Percentiles rank a stretch among this genome's conserved stretches.
These are phyloP conservation scores for Aspergillus hancockii DNA, from an alignment of 495 filamentous ascomycete species.

Conservation along the genomic window DNA sequence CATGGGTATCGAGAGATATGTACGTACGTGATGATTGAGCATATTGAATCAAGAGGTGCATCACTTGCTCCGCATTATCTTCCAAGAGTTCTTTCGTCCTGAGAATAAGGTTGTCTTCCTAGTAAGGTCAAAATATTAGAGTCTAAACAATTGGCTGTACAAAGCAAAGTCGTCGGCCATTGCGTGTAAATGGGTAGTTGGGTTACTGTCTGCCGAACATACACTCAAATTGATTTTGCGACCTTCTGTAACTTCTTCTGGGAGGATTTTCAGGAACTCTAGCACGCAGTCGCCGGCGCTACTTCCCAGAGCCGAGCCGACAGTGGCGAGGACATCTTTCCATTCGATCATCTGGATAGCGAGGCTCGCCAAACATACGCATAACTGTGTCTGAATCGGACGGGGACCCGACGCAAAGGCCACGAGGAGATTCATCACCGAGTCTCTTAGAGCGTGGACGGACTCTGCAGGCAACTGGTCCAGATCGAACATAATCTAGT, in stretches of 20 bases:
- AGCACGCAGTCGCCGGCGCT: constrained; percentile 80
- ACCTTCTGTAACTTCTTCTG: constrained; percentile 98
- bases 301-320: constrained; percentile 77
- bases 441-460: constrained; percentile 74
- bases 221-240: constrained; percentile 98
- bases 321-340: constrained; percentile 86
- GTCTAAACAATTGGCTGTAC: constrained; percentile 29
- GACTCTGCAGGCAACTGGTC: constrained; percentile 80
- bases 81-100: constrained; percentile 86
- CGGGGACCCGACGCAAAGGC: constrained; percentile 79
- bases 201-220: constrained; percentile 62
- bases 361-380: constrained; percentile 88
- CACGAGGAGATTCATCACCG: constrained; percentile 76
- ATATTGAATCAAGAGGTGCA: constrained; percentile 83
- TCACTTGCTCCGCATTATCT: constrained; percentile 84
- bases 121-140: constrained; percentile 50
- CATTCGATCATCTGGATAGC: constrained; percentile 95
- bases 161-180: constrained; percentile 20
- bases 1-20: background rate
- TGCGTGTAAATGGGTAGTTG: constrained; percentile 13
- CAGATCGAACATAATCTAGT: constrained; percentile 78
- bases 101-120: constrained; percentile 88
- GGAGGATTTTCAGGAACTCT: constrained; percentile 93
- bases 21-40: constrained; percentile 82
- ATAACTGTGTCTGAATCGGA: constrained; percentile 90